Evolutionary conservation across 371 early-diverging fungal genomes (phyloP), one percentile per base, ranked within the genome.

Genomic region (Syncephalastrum contaminatum): DNA sequence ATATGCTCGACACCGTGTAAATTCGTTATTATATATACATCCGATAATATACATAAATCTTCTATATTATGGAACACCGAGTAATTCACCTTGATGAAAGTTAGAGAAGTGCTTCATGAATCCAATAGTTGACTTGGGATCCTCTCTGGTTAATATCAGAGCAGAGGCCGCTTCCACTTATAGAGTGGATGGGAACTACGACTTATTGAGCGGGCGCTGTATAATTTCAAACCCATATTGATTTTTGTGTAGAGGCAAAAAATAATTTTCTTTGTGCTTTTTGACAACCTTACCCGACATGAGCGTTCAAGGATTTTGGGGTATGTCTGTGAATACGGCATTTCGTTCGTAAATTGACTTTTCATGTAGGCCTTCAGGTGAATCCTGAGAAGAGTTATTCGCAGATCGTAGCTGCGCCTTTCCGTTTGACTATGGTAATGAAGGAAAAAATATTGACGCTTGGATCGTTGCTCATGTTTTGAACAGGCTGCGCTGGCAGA

Each of bases 401-500:
- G 46, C 88, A 88, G 71, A 70, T 76, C 47, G 92, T 90, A 40
- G 86, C 89, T 54, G 77, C 78, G 55, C 73, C 87, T 18, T 93
- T 93, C 83, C 83, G 86, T 56, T 60, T 93, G 57, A 78, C 88
- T 45, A 88, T 86, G 74, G 90, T 88, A 77, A 73, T 51, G 46
- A 21, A 15, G n/a, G 19, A 14, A 8, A 30, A 41, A 12, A 46
- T 4, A 30, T 0, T 4, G 2, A 16, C 40, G 2, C 36, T 10
- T 30, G 36, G 36, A 56, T 56, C 1, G 4, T 19, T 43, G 50
- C 36, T 7, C 4, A 14, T 39, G 8, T 36, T 24, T 48, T 43
- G n/a, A 50, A n/a, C 73, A 91, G 90, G 92, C 93, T 55, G 83
- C 90, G 43, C 82, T 94, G 53, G 81, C 75, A 51, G 79, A 75